Base-by-base conservation (phyloP, 2,329 filamentous ascomycete genomes). In the Trichophyton verrucosum region DNA sequence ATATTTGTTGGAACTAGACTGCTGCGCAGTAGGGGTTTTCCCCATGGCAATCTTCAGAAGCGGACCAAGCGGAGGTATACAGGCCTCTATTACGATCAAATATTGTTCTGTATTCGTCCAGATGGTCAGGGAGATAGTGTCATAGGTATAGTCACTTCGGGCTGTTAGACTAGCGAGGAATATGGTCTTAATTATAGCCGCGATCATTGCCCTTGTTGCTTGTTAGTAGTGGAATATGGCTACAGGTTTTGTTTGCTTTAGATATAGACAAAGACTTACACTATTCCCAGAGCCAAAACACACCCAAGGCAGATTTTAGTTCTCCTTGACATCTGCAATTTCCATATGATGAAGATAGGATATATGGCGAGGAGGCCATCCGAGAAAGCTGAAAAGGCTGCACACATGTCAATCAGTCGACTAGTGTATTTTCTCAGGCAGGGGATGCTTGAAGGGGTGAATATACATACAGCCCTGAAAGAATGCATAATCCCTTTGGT, bases 341-440 rank as follows among this genome's bases (percentile, higher is more conserved):
- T 59, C 47, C 62, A 59, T n/a, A 64, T 63, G 7, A 64, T 59
- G 22, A 64, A 64, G n/a, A 61, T 51, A 13, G 63, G 63, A 36
- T 63, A 64, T n/a, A 62, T 40, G 8, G 63, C 63, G 3, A 64
- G 63, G 20, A 58, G n/a, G 40, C 62, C 46, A 42, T 64, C 61
- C 13, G 61, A 58, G 33, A 61, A 57, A 9, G 63, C 63, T 15
- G 61, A 63, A 17, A 63, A 63, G 15, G 63, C 63, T 64, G 24
- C 8, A 33, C 5, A 17, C 13, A 8, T 7, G 5, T 51, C 9
- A 22, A 13, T 22, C 9, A 30, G n/a, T 44, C 8, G 20, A 15
- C 20, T 22, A 51, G 22, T 30, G 6, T 22, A 11, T 22, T 22
- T 24, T 13, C 20, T 24, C 20, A 9, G 13, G 22, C 9, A 1